phyloP scores from a whole-genome alignment of 2,329 filamentous ascomycete genomes.

The Waltergamsia citrina region DNA sequence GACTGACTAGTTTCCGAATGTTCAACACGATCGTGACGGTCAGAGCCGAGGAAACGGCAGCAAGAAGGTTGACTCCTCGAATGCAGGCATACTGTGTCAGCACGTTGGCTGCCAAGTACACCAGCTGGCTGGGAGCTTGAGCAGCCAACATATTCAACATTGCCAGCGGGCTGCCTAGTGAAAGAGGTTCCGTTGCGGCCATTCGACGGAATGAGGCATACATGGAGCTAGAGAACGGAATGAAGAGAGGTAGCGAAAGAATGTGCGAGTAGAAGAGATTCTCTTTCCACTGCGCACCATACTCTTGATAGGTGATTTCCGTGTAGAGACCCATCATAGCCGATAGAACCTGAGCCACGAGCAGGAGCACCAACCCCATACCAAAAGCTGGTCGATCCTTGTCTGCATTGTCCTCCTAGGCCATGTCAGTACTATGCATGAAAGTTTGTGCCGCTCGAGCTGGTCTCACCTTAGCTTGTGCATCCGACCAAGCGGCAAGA shows the following conservation, averaged over 20 bases:
- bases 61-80: conserved; percentile 88
- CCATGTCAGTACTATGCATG: conserved; percentile 2
- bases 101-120: conserved; percentile 66
- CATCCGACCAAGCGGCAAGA: conserved; percentile 82
- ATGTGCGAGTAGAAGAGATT: conserved; percentile 90
- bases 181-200: conserved; percentile 45
- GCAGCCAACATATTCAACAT: conserved; percentile 1
- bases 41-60: conserved; percentile 77
- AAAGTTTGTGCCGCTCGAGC: too few species aligned
- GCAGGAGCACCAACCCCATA: conserved; percentile 71
- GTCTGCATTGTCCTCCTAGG: conserved; percentile 4
- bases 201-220: conserved; percentile 54
- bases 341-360: conserved; percentile 80
- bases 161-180: conserved; percentile 3
- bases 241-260: conserved; percentile 66
- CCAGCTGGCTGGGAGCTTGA: conserved; percentile 56
- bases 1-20: conserved; percentile 84
- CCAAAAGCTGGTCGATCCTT: conserved; percentile 20
- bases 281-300: conserved; percentile 88
- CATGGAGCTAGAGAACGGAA: conserved; percentile 61
- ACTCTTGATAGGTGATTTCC: conserved; percentile 76
- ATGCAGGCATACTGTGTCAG: conserved; percentile 93
- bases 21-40: conserved; percentile 97
- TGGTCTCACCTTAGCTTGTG: conserved; percentile 68
- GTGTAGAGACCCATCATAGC: conserved; percentile 94